Evolutionary conservation across 1,284 basidiomycete species (phyloP), one percentile per base, ranked within the genome.

Genomic region (Apiotrichum sp.): DNA sequence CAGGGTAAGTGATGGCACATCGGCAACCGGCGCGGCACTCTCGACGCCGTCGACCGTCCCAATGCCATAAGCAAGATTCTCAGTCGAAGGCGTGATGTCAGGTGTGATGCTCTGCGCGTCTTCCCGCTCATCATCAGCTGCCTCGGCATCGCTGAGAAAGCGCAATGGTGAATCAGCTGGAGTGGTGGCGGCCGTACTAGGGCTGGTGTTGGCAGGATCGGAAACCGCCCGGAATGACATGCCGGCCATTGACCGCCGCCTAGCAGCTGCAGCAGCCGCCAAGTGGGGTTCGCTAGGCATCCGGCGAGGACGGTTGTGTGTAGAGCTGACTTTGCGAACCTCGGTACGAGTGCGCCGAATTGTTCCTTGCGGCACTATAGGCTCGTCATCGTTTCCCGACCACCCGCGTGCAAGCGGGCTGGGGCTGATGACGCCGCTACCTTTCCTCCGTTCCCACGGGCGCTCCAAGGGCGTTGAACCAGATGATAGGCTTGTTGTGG

Each of bases 361-460:
- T 3, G 42, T 31, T 7, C 51, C 49, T 11, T 40, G 3, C 22
- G 32, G 29, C 9, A 34, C 7, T 38, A 40, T 10, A 51, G 35
- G 42, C 36, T 62, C 53, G 29, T 65, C 61, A 10, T 61, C 53
- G 36, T 38, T 38, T 10, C 51, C 42, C 0, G 62, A 66, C 69
- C 70, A 72, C 43, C 72, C 71, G 34, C 70, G 70, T 0, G 70
- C 68, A 4, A 75, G 60, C 11, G 73, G 73, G 47, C 68, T 71
- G 10, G 73, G 72, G 10, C 64, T 65, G 16, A 73, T 67, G 22
- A 73, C 72, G 36, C 67, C 70, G 46, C 64, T 65, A 44, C 47
- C 51, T 62, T 69, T 49, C 65, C 56, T 52, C 34, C 57, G 50
- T 6, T 57, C 53, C 58, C 55, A 55, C 9, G 40, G 31, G 3